Percentiles rank a stretch among this genome's conserved stretches.
These are phyloP conservation scores for Rossbeevera mucosa DNA, from an alignment of 768 basidiomycete species.

Conservation along the genomic window DNA sequence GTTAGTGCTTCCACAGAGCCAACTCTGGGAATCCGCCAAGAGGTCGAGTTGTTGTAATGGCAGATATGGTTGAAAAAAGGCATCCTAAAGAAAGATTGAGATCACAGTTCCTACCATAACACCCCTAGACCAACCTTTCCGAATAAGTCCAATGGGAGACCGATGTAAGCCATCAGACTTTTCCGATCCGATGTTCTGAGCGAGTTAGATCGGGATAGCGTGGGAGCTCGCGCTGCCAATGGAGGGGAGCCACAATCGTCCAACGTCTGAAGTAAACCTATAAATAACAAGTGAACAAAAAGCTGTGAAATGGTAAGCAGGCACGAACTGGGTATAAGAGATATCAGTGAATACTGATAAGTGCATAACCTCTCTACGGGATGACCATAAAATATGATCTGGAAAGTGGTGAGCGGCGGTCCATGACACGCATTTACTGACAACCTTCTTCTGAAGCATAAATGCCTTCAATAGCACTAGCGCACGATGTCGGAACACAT, in stretches of 20 bases:
- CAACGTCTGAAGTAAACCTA: conserved; percentile 82
- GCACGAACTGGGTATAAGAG: conserved; percentile 74
- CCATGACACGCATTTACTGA: conserved; percentile 12
- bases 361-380: conserved; percentile 96
- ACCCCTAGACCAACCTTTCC: conserved; percentile 56
- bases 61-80: conserved; percentile 97
- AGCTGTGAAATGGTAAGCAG: background rate
- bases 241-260: conserved; percentile 90
- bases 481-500: conserved; percentile 89
- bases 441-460: conserved; percentile 87
- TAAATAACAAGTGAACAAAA: conserved; percentile 2
- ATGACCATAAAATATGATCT: conserved; percentile 97
- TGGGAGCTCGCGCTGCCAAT: conserved; percentile 56
- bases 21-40: conserved; percentile 71
- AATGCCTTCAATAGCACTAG: conserved; percentile 92
- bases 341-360: conserved; percentile 95
- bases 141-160: conserved; percentile 91
- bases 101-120: background rate
- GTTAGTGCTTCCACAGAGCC: conserved; percentile 95
- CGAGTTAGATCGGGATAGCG: conserved; percentile 69
- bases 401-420: conserved; percentile 10
- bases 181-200: conserved; percentile 84
- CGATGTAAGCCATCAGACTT: conserved; percentile 88
- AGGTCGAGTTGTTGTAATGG: conserved; percentile 94
- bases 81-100: conserved; percentile 47